These are phyloP conservation scores for Nakazawaea ishiwadae DNA, from an alignment of 805 yeast species.

Conservation along the genomic window DNA sequence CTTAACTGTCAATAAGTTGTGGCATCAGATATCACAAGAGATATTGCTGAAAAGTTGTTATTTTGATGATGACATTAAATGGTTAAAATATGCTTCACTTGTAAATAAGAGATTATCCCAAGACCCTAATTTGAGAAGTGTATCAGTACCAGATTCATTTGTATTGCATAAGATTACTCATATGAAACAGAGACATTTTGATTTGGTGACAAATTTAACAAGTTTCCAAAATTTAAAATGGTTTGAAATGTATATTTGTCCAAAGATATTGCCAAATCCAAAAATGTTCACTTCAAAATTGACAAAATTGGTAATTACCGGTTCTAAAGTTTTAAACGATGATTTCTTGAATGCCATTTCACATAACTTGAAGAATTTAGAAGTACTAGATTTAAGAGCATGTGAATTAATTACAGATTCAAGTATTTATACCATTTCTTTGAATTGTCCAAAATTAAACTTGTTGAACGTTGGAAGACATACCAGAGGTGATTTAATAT, in stretches of 20 bases:
- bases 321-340: constrained; percentile 62
- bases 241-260: constrained; percentile 84
- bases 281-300: constrained; percentile 37
- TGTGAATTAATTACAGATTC: constrained; percentile 75
- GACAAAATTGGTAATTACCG: constrained; percentile 60
- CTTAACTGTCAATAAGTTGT: constrained; percentile 61
- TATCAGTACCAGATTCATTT: constrained; percentile 31
- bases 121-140: no score
- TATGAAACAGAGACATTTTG: constrained; percentile 50
- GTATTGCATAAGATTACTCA: constrained; percentile 63
- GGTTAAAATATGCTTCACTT: constrained; percentile 33
- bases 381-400: constrained; percentile 73
- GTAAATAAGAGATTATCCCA: constrained; percentile 5
- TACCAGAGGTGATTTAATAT: constrained; percentile 56
- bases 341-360: constrained; percentile 48
- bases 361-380: constrained; percentile 51
- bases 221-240: constrained; percentile 50
- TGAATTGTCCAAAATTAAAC: constrained; percentile 50
- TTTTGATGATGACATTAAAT: constrained; percentile 45
- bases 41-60: constrained; percentile 51
- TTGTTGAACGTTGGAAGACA: constrained; percentile 81
- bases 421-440: constrained; percentile 66
- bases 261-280: constrained; percentile 55
- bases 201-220: constrained; percentile 33
- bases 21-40: constrained; percentile 53